phyloP scores from a whole-genome alignment of 805 yeast species.

The Huiozyma sinensis region DNA sequence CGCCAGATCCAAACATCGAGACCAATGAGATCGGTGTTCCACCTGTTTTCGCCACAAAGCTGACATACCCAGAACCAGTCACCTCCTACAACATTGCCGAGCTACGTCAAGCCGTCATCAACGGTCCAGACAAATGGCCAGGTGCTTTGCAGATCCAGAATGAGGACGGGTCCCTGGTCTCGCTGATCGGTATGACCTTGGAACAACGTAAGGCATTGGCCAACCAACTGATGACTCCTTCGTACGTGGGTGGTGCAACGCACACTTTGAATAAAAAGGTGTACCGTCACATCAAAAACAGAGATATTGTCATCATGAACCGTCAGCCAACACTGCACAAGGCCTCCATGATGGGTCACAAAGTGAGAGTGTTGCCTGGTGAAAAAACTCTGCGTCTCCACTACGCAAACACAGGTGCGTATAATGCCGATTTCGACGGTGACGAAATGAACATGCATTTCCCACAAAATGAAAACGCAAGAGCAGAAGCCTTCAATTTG shows the following conservation, averaged over 20 bases:
- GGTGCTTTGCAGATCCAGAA: constrained; percentile 95
- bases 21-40: constrained; percentile 98
- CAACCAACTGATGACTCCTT: constrained; percentile 86
- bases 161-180: constrained; percentile 80
- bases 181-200: constrained; percentile 75
- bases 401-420: constrained; percentile 98
- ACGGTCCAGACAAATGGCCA: constrained; percentile 98
- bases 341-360: constrained; percentile 99
- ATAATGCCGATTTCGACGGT: constrained; percentile 98
- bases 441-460: constrained; percentile 99
- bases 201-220: constrained; percentile 96
- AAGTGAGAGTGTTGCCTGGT: constrained; percentile 91
- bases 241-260: constrained; percentile 40
- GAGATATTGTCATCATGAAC: constrained; percentile 94
- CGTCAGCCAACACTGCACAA: constrained; percentile 98
- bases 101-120: constrained; percentile 86
- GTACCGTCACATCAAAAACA: constrained; percentile 84
- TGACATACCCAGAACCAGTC: constrained; percentile 97
- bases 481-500: constrained; percentile 87
- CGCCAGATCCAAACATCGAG: constrained; percentile 97
- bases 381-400: constrained; percentile 94
- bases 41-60: constrained; percentile 90
- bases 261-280: constrained; percentile 81
- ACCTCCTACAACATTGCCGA: constrained; percentile 85
- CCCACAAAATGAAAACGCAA: constrained; percentile 95